These are phyloP conservation scores for Phialophora verrucosa DNA, from an alignment of 2,329 filamentous ascomycete species.

Conservation along the genomic window DNA sequence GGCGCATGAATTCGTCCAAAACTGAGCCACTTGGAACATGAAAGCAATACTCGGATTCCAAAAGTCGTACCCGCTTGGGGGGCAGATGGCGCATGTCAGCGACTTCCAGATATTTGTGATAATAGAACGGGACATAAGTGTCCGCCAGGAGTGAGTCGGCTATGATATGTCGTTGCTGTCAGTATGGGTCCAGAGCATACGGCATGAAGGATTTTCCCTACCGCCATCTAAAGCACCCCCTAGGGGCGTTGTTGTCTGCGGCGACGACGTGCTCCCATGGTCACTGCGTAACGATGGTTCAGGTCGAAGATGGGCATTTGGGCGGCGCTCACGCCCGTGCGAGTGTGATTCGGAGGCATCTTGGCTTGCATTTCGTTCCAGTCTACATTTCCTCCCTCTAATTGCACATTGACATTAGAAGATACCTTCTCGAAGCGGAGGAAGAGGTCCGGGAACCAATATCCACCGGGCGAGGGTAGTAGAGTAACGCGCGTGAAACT, in stretches of 20 bases:
- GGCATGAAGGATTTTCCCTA: constrained; percentile 1
- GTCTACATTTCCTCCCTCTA: constrained; percentile 6
- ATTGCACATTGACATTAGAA: constrained; percentile 2
- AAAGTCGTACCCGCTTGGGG: background rate
- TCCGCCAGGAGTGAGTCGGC: constrained; percentile 5
- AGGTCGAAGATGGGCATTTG: constrained; percentile 4
- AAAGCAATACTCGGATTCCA: constrained; percentile 4
- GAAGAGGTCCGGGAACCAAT: constrained; percentile 4
- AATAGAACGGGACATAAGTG: constrained; percentile 5
- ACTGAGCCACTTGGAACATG: constrained; percentile 1
- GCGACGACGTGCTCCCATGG: constrained; percentile 2
- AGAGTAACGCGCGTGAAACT: background rate
- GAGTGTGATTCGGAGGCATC: constrained; percentile 5
- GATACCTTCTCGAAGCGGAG: background rate
- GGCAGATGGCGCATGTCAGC: constrained; percentile 1
- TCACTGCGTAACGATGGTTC: constrained; percentile 1
- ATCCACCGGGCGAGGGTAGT: background rate
- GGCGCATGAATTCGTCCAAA: constrained; percentile 4
- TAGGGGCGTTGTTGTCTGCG: background rate
- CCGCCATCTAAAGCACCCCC: background rate
- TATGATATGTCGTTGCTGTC: constrained; percentile 2
- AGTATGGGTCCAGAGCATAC: constrained; percentile 1
- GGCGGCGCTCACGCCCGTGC: background rate
- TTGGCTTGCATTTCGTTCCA: constrained; percentile 6
- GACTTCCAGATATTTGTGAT: constrained; percentile 2